Evolutionary conservation across 345 rosid species (phyloP).

Genomic region (Syzygium aqueum): DNA sequence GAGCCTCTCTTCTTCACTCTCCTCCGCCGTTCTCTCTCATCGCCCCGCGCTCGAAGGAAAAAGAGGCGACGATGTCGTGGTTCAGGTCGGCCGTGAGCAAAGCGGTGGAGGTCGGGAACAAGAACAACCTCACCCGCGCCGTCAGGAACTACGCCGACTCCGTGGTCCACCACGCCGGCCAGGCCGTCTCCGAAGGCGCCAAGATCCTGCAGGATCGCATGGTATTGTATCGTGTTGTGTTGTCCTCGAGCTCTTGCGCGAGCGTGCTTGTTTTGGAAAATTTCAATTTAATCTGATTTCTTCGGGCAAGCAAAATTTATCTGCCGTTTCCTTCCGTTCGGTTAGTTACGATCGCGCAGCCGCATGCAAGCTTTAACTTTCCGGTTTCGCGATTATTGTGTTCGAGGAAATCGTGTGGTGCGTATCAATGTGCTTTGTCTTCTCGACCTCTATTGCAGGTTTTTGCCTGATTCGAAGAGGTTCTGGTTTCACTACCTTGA

Average conservation of each 20-base stretch:
- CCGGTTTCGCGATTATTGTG: neutral
- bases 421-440: neutral
- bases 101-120: slow-evolving; percentile 96
- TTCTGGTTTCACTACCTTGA: neutral
- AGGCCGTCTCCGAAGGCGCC: slow-evolving; percentile 95
- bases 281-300: neutral
- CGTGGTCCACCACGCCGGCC: slow-evolving; percentile 96
- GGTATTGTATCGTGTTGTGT: slow-evolving; percentile 43
- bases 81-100: slow-evolving; percentile 76
- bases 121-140: slow-evolving; percentile 82
- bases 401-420: neutral
- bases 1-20: neutral
- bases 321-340: neutral
- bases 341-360: neutral
- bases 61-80: slow-evolving; percentile 53
- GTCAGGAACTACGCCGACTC: slow-evolving; percentile 87
- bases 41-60: neutral
- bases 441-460: neutral
- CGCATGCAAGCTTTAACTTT: neutral
- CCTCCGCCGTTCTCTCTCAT: neutral
- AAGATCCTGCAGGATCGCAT: slow-evolving; percentile 93
- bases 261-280: neutral
- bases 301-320: neutral
- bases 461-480: neutral
- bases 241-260: neutral